Conservation (phyloP, 1,139 yeast species). For the Neolecta irregularis region DNA sequence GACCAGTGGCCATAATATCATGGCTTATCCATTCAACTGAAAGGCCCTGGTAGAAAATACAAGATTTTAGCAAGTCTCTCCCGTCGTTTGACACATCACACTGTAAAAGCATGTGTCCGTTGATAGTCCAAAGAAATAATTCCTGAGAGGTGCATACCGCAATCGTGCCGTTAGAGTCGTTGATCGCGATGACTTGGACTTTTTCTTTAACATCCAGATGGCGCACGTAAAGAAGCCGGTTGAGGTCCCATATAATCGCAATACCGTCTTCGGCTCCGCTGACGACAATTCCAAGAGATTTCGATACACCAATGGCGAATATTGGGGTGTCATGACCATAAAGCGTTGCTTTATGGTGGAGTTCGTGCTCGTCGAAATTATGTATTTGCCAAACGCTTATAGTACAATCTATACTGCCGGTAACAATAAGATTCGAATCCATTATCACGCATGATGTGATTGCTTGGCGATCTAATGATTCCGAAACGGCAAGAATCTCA, state of each 20-base stretch:
- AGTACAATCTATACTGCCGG: conserved; percentile 18
- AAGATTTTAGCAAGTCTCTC: conserved; percentile 9
- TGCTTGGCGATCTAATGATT: no score
- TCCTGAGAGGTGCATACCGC: conserved; percentile 11
- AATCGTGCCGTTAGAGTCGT: conserved; percentile 18
- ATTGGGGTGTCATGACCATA: conserved; percentile 18
- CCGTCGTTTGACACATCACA: conserved; percentile 2
- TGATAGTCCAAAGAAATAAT: conserved; percentile 16
- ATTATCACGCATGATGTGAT: conserved; percentile 15
- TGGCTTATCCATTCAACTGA: conserved; percentile 11
- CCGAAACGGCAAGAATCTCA: no score
- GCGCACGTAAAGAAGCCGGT: conserved; percentile 17
- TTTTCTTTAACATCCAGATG: conserved; percentile 8
- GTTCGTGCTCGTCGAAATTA: conserved; percentile 10
- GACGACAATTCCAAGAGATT: conserved; percentile 17
- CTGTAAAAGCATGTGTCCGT: conserved; percentile 13
- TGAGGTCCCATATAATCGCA: conserved; percentile 19
- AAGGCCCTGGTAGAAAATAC: conserved; percentile 10
- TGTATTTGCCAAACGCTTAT: conserved; percentile 17
- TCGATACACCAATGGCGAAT: conserved; percentile 16
- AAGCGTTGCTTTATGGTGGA: conserved; percentile 15
- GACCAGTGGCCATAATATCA: conserved; percentile 13
- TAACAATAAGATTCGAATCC: conserved; percentile 17
- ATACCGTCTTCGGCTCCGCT: conserved; percentile 18
- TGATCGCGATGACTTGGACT: conserved; percentile 14